A percentile compares a stretch with the other conserved stretches of the same genome.
These are phyloP conservation scores for Parsonsia alboflavescens DNA, from an alignment of 257 asterid species.

Conservation along the genomic window DNA sequence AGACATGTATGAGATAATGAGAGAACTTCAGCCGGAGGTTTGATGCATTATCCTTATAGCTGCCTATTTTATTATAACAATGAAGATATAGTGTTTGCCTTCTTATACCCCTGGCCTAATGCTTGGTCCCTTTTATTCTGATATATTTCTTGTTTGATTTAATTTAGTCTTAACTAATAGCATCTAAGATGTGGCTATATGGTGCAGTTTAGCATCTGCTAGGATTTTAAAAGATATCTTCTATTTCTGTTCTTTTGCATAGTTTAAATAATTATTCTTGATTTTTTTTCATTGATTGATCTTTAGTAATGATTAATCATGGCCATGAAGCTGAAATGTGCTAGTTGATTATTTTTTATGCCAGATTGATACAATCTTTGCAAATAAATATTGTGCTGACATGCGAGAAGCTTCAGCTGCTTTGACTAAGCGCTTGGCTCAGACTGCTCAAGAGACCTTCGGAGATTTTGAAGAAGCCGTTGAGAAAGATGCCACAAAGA, in stretches of 20 bases:
- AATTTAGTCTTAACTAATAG: background rate
- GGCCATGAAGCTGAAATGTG: background rate
- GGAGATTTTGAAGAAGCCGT: slow-evolving; percentile 98
- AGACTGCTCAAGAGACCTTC: slow-evolving; percentile 89
- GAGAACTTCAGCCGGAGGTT: slow-evolving; percentile 89
- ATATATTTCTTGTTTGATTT: background rate
- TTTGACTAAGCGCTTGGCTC: slow-evolving; percentile 74
- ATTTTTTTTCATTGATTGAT: background rate
- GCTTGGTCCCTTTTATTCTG: background rate
- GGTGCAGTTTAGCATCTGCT: background rate
- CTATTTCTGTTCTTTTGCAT: background rate
- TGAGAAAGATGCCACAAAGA: slow-evolving; percentile 91
- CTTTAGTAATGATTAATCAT: background rate
- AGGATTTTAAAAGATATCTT: background rate
- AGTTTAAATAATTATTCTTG: background rate
- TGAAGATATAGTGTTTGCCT: background rate
- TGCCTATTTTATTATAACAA: background rate
- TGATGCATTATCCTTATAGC: background rate
- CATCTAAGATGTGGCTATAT: background rate
- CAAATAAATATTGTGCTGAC: slow-evolving; percentile 58
- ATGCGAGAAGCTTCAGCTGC: slow-evolving; percentile 65
- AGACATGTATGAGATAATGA: slow-evolving; percentile 92
- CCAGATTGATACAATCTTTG: slow-evolving; percentile 69
- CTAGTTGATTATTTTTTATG: background rate
- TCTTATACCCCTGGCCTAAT: background rate